Conservation (phyloP, 2,329 filamentous ascomycete species). For the Lecanicillium sp. region DNA sequence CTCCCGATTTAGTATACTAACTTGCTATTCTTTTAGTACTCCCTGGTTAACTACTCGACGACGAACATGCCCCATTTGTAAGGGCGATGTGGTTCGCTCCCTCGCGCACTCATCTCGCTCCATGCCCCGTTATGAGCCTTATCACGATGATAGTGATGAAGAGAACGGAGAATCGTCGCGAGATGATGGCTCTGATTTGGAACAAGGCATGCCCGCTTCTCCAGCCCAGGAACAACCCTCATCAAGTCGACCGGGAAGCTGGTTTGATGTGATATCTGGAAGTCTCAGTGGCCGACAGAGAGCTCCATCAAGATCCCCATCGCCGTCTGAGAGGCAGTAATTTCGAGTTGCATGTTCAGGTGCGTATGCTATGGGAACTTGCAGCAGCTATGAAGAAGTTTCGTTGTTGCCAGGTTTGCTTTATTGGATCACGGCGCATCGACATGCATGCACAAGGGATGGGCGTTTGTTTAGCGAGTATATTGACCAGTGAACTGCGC, state of each 20-base stretch:
- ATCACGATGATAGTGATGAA: slow-evolving; percentile 44
- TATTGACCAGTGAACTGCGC: too few relatives aligned
- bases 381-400: too few relatives aligned
- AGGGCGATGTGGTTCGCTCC: slow-evolving; percentile 83
- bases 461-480: too few relatives aligned
- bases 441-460: too few relatives aligned
- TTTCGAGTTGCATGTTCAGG: too few relatives aligned
- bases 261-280: slow-evolving; percentile 5
- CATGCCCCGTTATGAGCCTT: slow-evolving; percentile 45
- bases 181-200: slow-evolving; percentile 28
- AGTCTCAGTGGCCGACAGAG: slow-evolving; percentile 4
- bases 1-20: background rate
- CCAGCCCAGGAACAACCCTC: slow-evolving; percentile 14
- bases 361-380: too few relatives aligned
- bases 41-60: slow-evolving; percentile 94
- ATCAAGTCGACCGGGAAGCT: slow-evolving; percentile 1
- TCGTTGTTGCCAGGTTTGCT: too few relatives aligned
- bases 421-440: too few relatives aligned
- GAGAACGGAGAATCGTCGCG: slow-evolving; percentile 28
- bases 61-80: slow-evolving; percentile 97
- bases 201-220: slow-evolving; percentile 28
- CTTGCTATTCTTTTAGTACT: slow-evolving; percentile 52
- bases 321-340: background rate
- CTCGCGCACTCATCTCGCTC: slow-evolving; percentile 48
- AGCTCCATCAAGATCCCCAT: slow-evolving; percentile 6